These are phyloP conservation scores for Marasmius sp. DNA, from an alignment of 1,284 basidiomycete genomes.

Conservation along the genomic window DNA sequence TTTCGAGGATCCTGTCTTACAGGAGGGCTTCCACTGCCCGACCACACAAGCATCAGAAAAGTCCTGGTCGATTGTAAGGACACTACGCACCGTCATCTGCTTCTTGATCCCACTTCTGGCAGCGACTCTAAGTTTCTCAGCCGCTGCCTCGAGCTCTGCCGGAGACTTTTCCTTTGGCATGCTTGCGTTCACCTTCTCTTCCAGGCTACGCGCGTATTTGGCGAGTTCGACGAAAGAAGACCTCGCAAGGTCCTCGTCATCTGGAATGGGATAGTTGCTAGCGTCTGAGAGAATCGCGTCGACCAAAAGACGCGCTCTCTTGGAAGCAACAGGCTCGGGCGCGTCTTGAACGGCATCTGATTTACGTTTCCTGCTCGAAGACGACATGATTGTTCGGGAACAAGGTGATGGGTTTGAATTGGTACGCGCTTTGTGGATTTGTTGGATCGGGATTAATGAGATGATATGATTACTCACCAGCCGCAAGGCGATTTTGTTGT, in stretches of 20 bases:
- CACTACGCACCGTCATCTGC: constrained; percentile 45
- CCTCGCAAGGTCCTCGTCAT: background rate
- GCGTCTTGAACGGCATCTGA: background rate
- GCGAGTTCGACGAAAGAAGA: background rate
- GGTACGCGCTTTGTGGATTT: too few relatives aligned
- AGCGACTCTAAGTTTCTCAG: constrained; percentile 45
- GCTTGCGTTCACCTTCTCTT: background rate
- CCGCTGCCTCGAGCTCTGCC: constrained; percentile 42
- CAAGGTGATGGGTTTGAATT: too few relatives aligned
- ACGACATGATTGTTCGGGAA: background rate
- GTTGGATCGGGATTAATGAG: too few relatives aligned
- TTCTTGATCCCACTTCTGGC: constrained; percentile 53
- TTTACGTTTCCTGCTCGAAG: background rate
- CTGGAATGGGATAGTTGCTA: background rate
- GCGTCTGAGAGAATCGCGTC: background rate
- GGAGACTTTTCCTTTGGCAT: constrained; percentile 38
- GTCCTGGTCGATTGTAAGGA: background rate
- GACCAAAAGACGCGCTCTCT: background rate
- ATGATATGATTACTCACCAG: background rate
- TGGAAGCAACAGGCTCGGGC: background rate
- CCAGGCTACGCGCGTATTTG: background rate
- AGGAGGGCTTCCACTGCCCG: constrained; percentile 50
- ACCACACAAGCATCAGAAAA: constrained; percentile 7
- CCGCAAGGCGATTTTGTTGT: background rate
- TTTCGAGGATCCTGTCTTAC: constrained; percentile 48